Conservation (phyloP, 1,284 basidiomycete genomes). For the Moesziomyces sp. region DNA sequence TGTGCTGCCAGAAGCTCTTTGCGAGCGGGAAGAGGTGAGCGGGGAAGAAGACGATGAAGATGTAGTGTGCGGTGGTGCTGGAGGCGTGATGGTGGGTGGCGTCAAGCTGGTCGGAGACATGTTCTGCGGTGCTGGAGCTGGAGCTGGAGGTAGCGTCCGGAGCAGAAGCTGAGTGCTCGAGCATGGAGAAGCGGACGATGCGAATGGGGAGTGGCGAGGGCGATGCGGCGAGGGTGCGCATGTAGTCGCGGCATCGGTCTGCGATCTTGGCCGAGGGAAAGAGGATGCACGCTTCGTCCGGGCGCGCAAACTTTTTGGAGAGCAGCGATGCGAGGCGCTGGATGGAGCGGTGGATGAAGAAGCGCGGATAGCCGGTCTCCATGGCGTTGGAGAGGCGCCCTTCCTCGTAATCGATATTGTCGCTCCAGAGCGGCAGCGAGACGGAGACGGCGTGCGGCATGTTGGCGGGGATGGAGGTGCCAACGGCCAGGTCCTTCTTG, state of each 20-base stretch:
- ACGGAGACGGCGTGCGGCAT: slow-evolving; percentile 89
- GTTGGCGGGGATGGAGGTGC: slow-evolving; percentile 66
- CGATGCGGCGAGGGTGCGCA: slow-evolving; percentile 39
- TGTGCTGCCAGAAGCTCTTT: slow-evolving; percentile 96
- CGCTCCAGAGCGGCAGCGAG: slow-evolving; percentile 93
- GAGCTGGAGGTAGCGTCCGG: slow-evolving; percentile 17
- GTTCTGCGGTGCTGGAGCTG: slow-evolving; percentile 40
- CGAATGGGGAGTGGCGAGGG: slow-evolving; percentile 40
- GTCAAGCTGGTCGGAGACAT: slow-evolving; percentile 30
- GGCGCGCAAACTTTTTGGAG: slow-evolving; percentile 50
- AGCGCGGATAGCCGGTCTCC: slow-evolving; percentile 95
- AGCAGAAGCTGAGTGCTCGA: slow-evolving; percentile 17
- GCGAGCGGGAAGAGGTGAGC: slow-evolving; percentile 76
- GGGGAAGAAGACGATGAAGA: slow-evolving; percentile 81
- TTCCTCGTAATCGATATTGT: slow-evolving; percentile 93
- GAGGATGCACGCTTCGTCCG: slow-evolving; percentile 54
- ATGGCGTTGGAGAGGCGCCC: slow-evolving; percentile 84
- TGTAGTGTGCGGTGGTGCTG: slow-evolving; percentile 42
- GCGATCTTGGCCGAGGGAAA: slow-evolving; percentile 58
- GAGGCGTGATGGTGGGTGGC: slow-evolving; percentile 19
- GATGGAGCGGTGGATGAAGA: slow-evolving; percentile 91
- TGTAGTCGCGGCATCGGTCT: slow-evolving; percentile 59
- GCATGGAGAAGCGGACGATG: slow-evolving; percentile 57
- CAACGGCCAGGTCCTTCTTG: slow-evolving; percentile 46
- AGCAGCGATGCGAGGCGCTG: slow-evolving; percentile 71